These are phyloP conservation scores for Cordyceps tenuipes DNA, from an alignment of 2,329 filamentous ascomycete genomes.

Conservation along the genomic window DNA sequence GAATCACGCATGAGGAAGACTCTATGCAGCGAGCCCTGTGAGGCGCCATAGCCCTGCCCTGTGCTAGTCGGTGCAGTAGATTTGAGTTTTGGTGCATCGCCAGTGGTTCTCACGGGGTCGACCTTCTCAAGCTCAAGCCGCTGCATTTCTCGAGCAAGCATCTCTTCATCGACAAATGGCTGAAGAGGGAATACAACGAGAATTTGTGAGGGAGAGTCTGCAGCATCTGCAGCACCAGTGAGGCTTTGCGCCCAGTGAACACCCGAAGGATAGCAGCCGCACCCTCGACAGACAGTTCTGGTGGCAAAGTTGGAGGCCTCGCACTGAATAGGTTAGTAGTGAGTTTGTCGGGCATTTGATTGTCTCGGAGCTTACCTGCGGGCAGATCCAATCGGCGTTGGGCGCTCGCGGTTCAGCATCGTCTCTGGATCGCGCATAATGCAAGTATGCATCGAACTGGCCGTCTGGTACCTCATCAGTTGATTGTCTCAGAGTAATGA, in stretches of 20 bases:
- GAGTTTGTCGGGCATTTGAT: conserved; percentile 9
- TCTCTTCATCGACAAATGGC: conserved; percentile 60
- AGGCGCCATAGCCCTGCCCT: conserved; percentile 57
- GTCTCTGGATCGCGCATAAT: conserved; percentile 33
- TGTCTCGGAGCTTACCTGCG: conserved; percentile 20
- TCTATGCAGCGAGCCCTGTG: conserved; percentile 64
- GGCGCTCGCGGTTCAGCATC: conserved; percentile 22
- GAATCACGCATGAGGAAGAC: conserved; percentile 71
- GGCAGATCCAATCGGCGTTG: conserved; percentile 26
- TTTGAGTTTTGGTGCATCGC: conserved; percentile 47
- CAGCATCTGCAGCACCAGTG: conserved; percentile 41
- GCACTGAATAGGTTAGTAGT: conserved; percentile 21
- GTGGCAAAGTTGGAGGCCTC: conserved; percentile 33
- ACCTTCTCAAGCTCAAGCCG: conserved; percentile 61
- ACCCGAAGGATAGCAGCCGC: conserved; percentile 23
- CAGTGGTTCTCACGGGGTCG: conserved; percentile 33
- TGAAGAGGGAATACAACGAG: conserved; percentile 66
- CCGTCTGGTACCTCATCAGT: conserved; percentile 33
- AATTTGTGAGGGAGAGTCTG: conserved; percentile 61
- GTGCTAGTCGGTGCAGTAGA: conserved; percentile 49
- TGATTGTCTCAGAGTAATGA: conserved; percentile 26
- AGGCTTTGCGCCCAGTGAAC: conserved; percentile 28
- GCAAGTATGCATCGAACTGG: conserved; percentile 29
- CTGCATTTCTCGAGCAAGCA: conserved; percentile 63
- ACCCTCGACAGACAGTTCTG: conserved; percentile 30